Evolutionary conservation across 768 basidiomycete species (phyloP), one percentile per base, ranked within the genome.

Genomic region (Xanthoconium stramineum): DNA sequence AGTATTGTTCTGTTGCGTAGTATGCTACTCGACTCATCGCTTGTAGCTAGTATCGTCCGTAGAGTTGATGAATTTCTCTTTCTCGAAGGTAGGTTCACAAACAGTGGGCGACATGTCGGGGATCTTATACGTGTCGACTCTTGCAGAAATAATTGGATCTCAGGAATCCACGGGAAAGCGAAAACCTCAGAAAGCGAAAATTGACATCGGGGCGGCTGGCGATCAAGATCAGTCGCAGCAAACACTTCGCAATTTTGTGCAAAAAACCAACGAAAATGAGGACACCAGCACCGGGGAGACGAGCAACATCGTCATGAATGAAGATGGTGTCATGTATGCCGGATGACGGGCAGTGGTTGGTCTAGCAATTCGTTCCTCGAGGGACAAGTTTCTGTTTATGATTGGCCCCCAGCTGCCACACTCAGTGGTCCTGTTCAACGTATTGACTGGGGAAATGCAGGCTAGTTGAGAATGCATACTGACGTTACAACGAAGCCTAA

Each of bases 51-150:
- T 10, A 82, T 84, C 11, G 82, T 85, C 32, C 78, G 85, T 52
- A 81, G 80, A 62, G 83, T 77, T 47, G 88, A 90, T 47, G 90
- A 92, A 59, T 91, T 88, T 62, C 65, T 86, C 45, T 92, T 92
- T 65, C 78, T 92, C 6, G 86, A 89, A 71, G 90, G 89, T 89
- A 60, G 15, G 72, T 43, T 9, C 1, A 28, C 28, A 11, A 24
- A 28, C 19, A 5, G 37, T n/a, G 33, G 33, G 14, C 11, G 46
- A 37, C n/a, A n/a, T 35, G 11, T 24, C 9, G 30, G 29, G 37
- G 45, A 39, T n/a, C 17, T 54, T 35, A 19, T 28, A 50, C 38
- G 61, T 47, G 19, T 30, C 17, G 17, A 30, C 7, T 46, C 11
- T 39, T 50, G 3, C 56, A 88, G 86, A 88, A 67, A 78, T 86